These are phyloP conservation scores for Tripterygium wilfordii DNA, from an alignment of 177 flowering plant genomes.

Conservation along the genomic window DNA sequence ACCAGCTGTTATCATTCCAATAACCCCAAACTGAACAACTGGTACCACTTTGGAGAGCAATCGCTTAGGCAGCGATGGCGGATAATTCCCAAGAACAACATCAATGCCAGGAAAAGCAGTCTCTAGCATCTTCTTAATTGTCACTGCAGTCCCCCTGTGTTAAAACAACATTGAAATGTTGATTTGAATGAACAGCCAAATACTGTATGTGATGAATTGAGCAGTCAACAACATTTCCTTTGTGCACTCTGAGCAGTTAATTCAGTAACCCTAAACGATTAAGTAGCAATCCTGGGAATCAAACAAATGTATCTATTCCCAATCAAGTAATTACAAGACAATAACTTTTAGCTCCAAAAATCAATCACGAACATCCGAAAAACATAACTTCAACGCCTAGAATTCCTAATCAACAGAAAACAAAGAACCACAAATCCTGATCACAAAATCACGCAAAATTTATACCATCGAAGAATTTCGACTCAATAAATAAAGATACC, in stretches of 20 bases:
- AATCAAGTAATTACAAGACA: too few species aligned
- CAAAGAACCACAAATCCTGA: background rate
- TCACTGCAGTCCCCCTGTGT: conserved; percentile 75
- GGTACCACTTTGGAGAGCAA: conserved; percentile 71
- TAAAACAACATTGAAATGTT: background rate
- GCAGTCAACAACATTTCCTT: too few species aligned
- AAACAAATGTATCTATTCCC: too few species aligned
- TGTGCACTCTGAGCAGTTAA: too few species aligned
- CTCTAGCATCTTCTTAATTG: conserved; percentile 81
- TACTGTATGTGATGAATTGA: too few species aligned
- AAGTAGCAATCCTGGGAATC: too few species aligned
- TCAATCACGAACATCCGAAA: background rate
- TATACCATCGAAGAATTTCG: background rate
- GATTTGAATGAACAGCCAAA: background rate
- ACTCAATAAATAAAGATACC: conserved; percentile 6
- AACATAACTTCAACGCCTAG: background rate
- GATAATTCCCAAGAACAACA: conserved; percentile 73
- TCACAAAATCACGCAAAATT: background rate
- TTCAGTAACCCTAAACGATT: too few species aligned
- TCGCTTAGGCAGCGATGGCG: conserved; percentile 87
- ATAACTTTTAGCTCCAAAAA: too few species aligned
- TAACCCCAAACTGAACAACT: conserved; percentile 61
- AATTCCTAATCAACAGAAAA: background rate
- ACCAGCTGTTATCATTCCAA: conserved; percentile 69
- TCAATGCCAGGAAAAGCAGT: conserved; percentile 69